Conservation (phyloP, 768 basidiomycete genomes). For the Hydnomerulius pinastri region DNA sequence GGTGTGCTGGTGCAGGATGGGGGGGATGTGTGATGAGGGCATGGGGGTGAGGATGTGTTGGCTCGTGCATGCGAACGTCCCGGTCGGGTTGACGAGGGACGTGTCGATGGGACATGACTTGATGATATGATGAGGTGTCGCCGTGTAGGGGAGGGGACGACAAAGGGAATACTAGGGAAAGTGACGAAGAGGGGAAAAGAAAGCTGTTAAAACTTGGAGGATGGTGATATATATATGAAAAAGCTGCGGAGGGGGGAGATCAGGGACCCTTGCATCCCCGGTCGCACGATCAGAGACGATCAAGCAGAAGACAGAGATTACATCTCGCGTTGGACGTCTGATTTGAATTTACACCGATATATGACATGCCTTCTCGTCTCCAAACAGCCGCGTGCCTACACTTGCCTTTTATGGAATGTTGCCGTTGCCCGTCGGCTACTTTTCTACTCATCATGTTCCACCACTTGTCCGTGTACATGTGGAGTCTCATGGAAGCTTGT, state of each 20-base stretch:
- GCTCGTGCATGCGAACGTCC: constrained; percentile 67
- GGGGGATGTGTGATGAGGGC: constrained; percentile 44
- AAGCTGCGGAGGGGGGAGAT: constrained; percentile 43
- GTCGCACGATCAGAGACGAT: constrained; percentile 69
- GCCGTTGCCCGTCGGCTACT: constrained; percentile 48
- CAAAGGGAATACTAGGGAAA: constrained; percentile 29
- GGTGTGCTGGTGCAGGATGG: constrained; percentile 33
- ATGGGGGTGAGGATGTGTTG: constrained; percentile 44
- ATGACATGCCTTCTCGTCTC: constrained; percentile 38
- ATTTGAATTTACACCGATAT: constrained; percentile 40
- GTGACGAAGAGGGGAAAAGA: constrained; percentile 49
- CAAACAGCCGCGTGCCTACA: constrained; percentile 61
- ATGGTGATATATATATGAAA: constrained; percentile 61
- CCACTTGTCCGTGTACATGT: constrained; percentile 36
- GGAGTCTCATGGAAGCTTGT: constrained; percentile 40
- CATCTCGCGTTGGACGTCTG: constrained; percentile 44
- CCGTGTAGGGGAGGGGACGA: constrained; percentile 20
- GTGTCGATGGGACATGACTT: constrained; percentile 68
- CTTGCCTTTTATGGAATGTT: constrained; percentile 42
- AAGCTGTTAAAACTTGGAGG: constrained; percentile 44
- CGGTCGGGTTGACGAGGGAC: constrained; percentile 59
- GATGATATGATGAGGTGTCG: constrained; percentile 27
- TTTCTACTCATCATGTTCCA: constrained; percentile 37
- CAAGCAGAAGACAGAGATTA: constrained; percentile 45
- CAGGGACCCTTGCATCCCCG: constrained; percentile 43